Base-by-base conservation (phyloP, 805 yeast genomes). In the Hanseniaspora meyeri region DNA sequence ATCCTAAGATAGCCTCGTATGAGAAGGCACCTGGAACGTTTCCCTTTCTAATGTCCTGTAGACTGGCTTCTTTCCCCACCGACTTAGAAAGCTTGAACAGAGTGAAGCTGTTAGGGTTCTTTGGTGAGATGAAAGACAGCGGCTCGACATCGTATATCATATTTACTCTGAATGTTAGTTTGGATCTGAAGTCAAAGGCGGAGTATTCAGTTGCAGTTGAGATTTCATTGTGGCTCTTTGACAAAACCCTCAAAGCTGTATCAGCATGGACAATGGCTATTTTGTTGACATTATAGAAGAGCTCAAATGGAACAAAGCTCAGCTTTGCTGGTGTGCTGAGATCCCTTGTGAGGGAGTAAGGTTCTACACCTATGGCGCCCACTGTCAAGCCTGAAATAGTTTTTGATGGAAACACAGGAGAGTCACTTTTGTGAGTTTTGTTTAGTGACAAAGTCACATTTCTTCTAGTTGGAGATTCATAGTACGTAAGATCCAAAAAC, bases 151-250 rank as follows among this genome's bases (percentile, higher is more conserved):
- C 51, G 29, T 17, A 46, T 2, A 53, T 34, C 14, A 31, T 31
- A 20, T 53, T 24, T n/a, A 46, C 7, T 39, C 48, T 53, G 17
- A 53, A 38, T 7, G 57, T 31, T 4, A 38, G 39, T 38, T 53
- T 53, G 5, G 57, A 39, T 53, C 51, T 53, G 19, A 24, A 29
- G 16, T 43, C 36, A 19, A 52, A 32, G 3, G 17, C 20, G 4
- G 3, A 17, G 24, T 29, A 45, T 19, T 29, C 12, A 16, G 16
- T 9, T 31, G 3, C 12, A 8, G 37, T 32, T 7, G 20, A 8
- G 2, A 32, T 31, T 32, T 46, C 49, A 16, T 29, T 17, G 1
- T 7, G 12, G 6, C 49, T 45, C 17, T 32, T 45, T 29, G 38
- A 27, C 8, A 46, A 10, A 1, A 34, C n/a, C 34, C 36, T 46